Conservation (phyloP, 257 asterid genomes). For the Linderniella brevidens region DNA sequence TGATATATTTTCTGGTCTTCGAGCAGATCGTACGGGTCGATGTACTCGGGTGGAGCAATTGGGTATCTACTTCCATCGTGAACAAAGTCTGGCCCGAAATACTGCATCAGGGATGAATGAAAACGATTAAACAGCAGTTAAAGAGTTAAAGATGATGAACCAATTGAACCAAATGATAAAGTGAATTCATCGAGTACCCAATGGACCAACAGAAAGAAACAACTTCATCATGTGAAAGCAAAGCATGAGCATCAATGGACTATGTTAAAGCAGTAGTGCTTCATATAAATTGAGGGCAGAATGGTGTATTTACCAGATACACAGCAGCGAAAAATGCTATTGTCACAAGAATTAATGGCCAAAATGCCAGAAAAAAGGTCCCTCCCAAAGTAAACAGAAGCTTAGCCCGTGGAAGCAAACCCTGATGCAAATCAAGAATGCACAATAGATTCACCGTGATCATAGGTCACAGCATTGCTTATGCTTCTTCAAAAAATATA, state of each 20-base stretch:
- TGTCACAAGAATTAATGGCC: slow-evolving; percentile 73
- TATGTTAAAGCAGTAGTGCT: not conserved
- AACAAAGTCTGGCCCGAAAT: slow-evolving; percentile 64
- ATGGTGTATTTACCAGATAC: slow-evolving; percentile 47
- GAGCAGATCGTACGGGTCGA: slow-evolving; percentile 69
- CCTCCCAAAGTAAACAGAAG: slow-evolving; percentile 81
- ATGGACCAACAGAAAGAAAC: too few relatives aligned
- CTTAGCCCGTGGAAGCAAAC: slow-evolving; percentile 84
- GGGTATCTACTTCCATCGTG: slow-evolving; percentile 37
- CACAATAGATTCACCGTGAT: not conserved
- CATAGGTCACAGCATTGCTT: too few relatives aligned
- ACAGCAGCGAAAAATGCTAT: slow-evolving; percentile 41
- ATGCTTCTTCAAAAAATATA: not conserved
- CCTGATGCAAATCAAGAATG: slow-evolving; percentile 27
- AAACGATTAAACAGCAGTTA: not conserved
- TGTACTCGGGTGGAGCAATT: slow-evolving; percentile 30
- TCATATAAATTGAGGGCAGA: not conserved
- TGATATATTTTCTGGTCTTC: slow-evolving; percentile 62
- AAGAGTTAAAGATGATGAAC: not conserved
- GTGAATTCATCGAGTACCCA: too few relatives aligned
- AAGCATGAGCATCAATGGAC: not conserved
- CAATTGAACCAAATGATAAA: not conserved
- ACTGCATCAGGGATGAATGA: slow-evolving; percentile 27
- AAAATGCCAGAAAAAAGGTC: slow-evolving; percentile 66
- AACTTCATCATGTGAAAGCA: too few relatives aligned